A percentile compares a stretch with the other conserved stretches of the same genome.
phyloP scores from a whole-genome alignment of 805 yeast genomes.

The Sugiyamaella marilandica region DNA sequence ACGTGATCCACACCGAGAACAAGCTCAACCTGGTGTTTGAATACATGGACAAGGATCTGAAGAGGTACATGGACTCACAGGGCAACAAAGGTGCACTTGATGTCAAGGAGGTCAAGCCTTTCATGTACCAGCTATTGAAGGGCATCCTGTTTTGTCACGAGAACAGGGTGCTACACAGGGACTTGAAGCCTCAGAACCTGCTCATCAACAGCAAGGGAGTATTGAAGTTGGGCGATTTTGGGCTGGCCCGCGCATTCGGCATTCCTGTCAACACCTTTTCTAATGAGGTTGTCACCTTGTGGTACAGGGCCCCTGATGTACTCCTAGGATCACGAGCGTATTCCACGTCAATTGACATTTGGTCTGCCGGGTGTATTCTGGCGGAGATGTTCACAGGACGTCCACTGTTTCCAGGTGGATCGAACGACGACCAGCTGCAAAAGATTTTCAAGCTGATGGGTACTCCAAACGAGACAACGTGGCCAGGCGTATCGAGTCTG shows the following conservation, averaged over 20 bases:
- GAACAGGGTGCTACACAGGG: conserved; percentile 75
- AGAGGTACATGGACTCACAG: conserved; percentile 87
- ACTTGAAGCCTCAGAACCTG: conserved; percentile 90
- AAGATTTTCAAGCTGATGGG: conserved; percentile 93
- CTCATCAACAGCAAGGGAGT: conserved; percentile 87
- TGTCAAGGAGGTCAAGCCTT: conserved; percentile 70
- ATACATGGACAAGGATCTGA: conserved; percentile 87
- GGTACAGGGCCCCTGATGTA: conserved; percentile 99
- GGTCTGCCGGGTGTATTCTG: conserved; percentile 98
- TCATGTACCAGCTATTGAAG: conserved; percentile 87
- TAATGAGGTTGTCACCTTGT: conserved; percentile 93
- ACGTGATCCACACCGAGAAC: conserved; percentile 95
- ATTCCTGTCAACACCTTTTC: conserved; percentile 97
- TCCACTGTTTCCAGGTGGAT: conserved; percentile 92
- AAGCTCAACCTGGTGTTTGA: conserved; percentile 92
- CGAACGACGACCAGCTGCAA: conserved; percentile 91
- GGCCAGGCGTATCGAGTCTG: conserved; percentile 93
- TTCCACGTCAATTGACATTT: conserved; percentile 94
- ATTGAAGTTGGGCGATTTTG: conserved; percentile 92
- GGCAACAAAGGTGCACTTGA: conserved; percentile 73
- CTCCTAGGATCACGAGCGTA: conserved; percentile 91
- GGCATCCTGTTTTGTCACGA: conserved; percentile 89
- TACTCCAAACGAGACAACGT: conserved; percentile 89
- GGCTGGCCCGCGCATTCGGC: conserved; percentile 95
- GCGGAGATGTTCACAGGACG: conserved; percentile 99